These are phyloP conservation scores for Coemansia sp. DNA, from an alignment of 192 early-diverging fungal species.

Conservation along the genomic window DNA sequence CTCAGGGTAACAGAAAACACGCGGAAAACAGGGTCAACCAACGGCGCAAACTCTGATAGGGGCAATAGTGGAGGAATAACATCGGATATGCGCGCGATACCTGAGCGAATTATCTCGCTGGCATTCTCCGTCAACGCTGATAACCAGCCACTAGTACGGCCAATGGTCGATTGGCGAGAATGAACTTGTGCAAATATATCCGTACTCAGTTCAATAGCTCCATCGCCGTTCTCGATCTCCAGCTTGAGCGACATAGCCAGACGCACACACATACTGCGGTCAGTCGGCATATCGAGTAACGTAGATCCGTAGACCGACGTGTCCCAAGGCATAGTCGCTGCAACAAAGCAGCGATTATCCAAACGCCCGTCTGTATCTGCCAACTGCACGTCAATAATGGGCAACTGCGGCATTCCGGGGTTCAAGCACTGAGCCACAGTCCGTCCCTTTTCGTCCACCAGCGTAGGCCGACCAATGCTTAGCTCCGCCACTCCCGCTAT, in stretches of 20 bases:
- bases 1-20: slow-evolving; percentile 64
- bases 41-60: slow-evolving; percentile 12
- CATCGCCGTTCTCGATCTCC: slow-evolving; percentile 61
- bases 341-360: slow-evolving; percentile 66
- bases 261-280: slow-evolving; percentile 60
- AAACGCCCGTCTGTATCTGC: slow-evolving; percentile 49
- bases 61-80: slow-evolving; percentile 1
- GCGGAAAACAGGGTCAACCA: slow-evolving; percentile 41
- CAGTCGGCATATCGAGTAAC: slow-evolving; percentile 66
- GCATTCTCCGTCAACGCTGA: slow-evolving; percentile 21
- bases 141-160: slow-evolving; percentile 23
- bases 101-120: slow-evolving; percentile 4
- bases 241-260: slow-evolving; percentile 61
- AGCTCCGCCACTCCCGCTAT: slow-evolving; percentile 37
- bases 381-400: slow-evolving; percentile 51
- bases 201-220: slow-evolving; percentile 60
- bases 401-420: slow-evolving; percentile 16
- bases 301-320: slow-evolving; percentile 71
- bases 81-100: neutral
- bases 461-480: slow-evolving; percentile 35
- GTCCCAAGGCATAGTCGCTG: slow-evolving; percentile 69
- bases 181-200: slow-evolving; percentile 65
- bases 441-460: slow-evolving; percentile 65
- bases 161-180: slow-evolving; percentile 42
- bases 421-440: neutral